Evolutionary conservation across 768 basidiomycete species (phyloP).

Genomic region (Kwoniella dejecticola): DNA sequence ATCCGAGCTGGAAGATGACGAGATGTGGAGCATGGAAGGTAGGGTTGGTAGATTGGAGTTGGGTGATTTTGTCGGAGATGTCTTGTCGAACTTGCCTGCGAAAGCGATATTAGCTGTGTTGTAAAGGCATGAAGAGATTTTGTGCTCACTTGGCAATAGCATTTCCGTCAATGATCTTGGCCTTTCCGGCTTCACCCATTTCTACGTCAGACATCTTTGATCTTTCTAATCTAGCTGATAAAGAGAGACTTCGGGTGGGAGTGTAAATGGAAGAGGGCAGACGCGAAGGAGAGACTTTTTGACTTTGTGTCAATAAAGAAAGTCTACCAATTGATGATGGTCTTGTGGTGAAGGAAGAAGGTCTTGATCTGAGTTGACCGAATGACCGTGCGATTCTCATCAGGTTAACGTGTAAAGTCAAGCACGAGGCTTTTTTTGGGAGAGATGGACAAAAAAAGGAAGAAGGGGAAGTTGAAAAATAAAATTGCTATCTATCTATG

Average conservation of each 20-base stretch:
- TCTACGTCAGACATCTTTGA: constrained; percentile 25
- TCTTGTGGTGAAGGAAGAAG: background rate
- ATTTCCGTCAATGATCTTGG: constrained; percentile 77
- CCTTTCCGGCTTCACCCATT: constrained; percentile 35
- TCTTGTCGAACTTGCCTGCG: constrained; percentile 75
- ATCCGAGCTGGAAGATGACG: constrained; percentile 90
- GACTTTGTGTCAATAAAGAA: background rate
- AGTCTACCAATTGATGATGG: background rate
- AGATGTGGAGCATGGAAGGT: constrained; percentile 82
- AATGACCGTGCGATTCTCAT: constrained; percentile 18
- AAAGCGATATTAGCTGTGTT: background rate
- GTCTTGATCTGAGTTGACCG: constrained; percentile 19
- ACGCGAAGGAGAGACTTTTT: background rate
- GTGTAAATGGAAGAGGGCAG: background rate
- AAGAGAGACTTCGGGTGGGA: background rate
- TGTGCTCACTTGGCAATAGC: constrained; percentile 74
- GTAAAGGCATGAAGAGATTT: background rate
- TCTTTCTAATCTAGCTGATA: constrained; percentile 9
- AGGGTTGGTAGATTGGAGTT: constrained; percentile 69
- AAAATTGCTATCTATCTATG: background rate
- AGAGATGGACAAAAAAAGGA: background rate
- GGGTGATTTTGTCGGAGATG: constrained; percentile 70
- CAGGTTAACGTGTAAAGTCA: background rate
- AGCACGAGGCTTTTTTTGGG: constrained; percentile 7
- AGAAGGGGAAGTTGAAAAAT: background rate